Evolutionary conservation across 2,329 filamentous ascomycete species (phyloP).

Genomic region (Penicillium sp.): DNA sequence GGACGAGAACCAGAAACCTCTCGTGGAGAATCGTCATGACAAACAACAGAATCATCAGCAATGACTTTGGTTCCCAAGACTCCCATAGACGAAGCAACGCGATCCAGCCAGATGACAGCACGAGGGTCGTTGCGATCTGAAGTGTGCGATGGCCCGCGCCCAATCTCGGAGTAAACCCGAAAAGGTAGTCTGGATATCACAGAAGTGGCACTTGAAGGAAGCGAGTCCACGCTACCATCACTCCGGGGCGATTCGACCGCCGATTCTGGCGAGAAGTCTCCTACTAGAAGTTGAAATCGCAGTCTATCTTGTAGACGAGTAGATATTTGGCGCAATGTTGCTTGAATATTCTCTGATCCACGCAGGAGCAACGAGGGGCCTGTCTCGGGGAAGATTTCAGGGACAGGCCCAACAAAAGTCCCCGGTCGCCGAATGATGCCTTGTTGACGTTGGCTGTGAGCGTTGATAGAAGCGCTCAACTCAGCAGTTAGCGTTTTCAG

Average conservation of each 20-base stretch:
- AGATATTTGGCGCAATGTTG: conserved; percentile 18
- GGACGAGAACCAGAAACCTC: background rate
- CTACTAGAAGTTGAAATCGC: conserved; percentile 3
- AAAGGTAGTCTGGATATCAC: conserved; percentile 20
- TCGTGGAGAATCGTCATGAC: background rate
- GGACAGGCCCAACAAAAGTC: conserved; percentile 25
- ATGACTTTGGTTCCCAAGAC: conserved; percentile 26
- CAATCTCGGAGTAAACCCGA: conserved; percentile 28
- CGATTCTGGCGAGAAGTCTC: conserved; percentile 16
- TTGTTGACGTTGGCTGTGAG: conserved; percentile 24
- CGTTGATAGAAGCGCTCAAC: conserved; percentile 19
- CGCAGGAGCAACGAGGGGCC: conserved; percentile 25
- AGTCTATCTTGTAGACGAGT: conserved; percentile 16
- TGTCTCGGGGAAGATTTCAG: conserved; percentile 23
- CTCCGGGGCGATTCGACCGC: conserved; percentile 6
- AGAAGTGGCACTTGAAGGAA: background rate
- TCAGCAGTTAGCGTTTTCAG: conserved; percentile 11
- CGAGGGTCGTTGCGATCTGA: conserved; percentile 23
- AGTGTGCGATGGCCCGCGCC: conserved; percentile 20
- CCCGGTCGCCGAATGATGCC: conserved; percentile 21
- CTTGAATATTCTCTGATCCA: conserved; percentile 24
- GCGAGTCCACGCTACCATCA: conserved; percentile 9
- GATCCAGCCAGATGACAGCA: conserved; percentile 31
- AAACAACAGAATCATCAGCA: background rate
- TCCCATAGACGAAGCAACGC: conserved; percentile 34